Conservation (phyloP, 352 stramenopile genomes). For the Pythium myriotylum region DNA sequence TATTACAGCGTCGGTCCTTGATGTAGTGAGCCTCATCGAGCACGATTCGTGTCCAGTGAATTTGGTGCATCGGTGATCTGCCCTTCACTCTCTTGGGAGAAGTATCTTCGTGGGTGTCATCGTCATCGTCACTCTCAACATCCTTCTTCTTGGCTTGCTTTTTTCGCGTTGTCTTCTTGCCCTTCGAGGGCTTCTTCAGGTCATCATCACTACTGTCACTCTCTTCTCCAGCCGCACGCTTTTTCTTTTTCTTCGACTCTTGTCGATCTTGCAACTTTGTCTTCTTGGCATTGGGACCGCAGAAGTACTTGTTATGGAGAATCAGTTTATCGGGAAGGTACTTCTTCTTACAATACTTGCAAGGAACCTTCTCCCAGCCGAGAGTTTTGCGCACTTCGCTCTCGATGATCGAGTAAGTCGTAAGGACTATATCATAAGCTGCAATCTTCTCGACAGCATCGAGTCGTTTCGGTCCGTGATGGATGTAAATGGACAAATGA, state of each 20-base stretch:
- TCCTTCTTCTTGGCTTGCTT: conserved; percentile 39
- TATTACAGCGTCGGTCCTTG: conserved; percentile 93
- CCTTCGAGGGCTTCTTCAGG: conserved; percentile 50
- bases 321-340: conserved; percentile 95
- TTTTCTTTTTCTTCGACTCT: conserved; percentile 62
- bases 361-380: conserved; percentile 80
- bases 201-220: conserved; percentile 62
- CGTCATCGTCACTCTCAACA: conserved; percentile 26
- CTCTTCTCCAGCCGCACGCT: conserved; percentile 68
- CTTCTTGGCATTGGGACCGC: conserved; percentile 94
- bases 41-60: conserved; percentile 97
- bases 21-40: conserved; percentile 97
- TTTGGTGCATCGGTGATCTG: conserved; percentile 89
- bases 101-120: conserved; percentile 39
- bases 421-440: conserved; percentile 98
- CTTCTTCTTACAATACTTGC: conserved; percentile 94
- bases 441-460: conserved; percentile 77
- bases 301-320: conserved; percentile 98
- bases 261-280: conserved; percentile 92
- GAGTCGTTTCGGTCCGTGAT: conserved; percentile 94
- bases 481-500: conserved; percentile 94
- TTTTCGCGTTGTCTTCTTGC: conserved; percentile 20
- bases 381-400: conserved; percentile 88
- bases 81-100: conserved; percentile 41
- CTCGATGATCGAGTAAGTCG: conserved; percentile 97